A percentile compares a stretch with the other conserved stretches of the same genome.
phyloP scores from a whole-genome alignment of 2,329 filamentous ascomycete genomes.

The Penicillium rolfsii region DNA sequence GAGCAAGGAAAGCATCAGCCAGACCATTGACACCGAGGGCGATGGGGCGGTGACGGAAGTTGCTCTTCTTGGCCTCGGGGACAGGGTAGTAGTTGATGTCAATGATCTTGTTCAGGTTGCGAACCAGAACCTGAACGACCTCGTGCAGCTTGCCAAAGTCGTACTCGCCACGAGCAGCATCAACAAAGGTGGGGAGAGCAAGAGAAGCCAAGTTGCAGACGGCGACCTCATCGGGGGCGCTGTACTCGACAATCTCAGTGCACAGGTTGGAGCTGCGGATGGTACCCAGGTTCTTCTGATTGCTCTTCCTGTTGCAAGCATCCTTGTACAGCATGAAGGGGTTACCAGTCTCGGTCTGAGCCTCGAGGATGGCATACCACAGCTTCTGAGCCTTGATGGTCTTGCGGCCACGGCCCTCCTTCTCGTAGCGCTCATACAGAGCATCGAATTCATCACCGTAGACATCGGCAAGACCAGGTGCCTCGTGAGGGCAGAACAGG shows the following conservation, averaged over 20 bases:
- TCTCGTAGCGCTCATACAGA: slow-evolving; percentile 88
- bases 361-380: slow-evolving; percentile 97
- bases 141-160: slow-evolving; percentile 98
- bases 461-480: slow-evolving; percentile 89
- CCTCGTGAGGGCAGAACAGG: slow-evolving; percentile 97
- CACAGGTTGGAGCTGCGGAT: slow-evolving; percentile 99
- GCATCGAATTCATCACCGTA: slow-evolving; percentile 98
- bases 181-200: slow-evolving; percentile 86
- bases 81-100: slow-evolving; percentile 99
- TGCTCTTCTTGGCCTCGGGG: slow-evolving; percentile 88
- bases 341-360: slow-evolving; percentile 98
- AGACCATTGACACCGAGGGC: slow-evolving; percentile 97
- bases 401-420: slow-evolving; percentile 81
- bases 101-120: slow-evolving; percentile 97
- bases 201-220: slow-evolving; percentile 98
- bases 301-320: slow-evolving; percentile 97
- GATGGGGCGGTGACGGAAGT: slow-evolving; percentile 94
- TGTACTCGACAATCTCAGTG: slow-evolving; percentile 99
- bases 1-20: slow-evolving; percentile 94
- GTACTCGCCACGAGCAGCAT: slow-evolving; percentile 80
- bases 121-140: slow-evolving; percentile 86
- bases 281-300: slow-evolving; percentile 99
- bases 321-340: slow-evolving; percentile 99
- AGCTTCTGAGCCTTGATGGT: slow-evolving; percentile 98
- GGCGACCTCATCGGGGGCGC: slow-evolving; percentile 93